phyloP scores from a whole-genome alignment of 2,329 filamentous ascomycete genomes.

The Capronia coronata region DNA sequence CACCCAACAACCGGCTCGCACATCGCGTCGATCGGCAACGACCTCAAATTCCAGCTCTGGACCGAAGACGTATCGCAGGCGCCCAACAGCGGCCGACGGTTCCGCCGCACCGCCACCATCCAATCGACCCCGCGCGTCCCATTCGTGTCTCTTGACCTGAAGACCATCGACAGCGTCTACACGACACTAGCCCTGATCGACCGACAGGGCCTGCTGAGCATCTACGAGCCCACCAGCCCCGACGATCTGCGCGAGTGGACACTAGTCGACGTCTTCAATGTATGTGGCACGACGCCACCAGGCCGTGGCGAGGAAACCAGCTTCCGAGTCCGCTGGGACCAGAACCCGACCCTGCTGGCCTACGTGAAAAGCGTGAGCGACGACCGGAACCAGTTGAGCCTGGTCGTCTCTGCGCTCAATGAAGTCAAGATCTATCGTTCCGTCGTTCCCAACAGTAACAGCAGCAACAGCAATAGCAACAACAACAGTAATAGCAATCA shows the following conservation, averaged over 20 bases:
- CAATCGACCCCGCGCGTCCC: constrained; percentile 59
- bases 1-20: constrained; percentile 83
- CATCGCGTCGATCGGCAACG: constrained; percentile 79
- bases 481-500: too few relatives aligned
- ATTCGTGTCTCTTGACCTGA: constrained; percentile 75
- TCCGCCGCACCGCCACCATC: constrained; percentile 61
- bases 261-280: constrained; percentile 66
- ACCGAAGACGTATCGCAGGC: constrained; percentile 78
- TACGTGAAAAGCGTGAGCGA: constrained; percentile 73
- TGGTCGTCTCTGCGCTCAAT: constrained; percentile 83
- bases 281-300: constrained; percentile 58
- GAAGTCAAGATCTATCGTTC: constrained; percentile 78
- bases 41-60: constrained; percentile 88
- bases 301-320: constrained; percentile 76
- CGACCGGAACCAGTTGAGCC: constrained; percentile 65
- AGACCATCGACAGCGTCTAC: constrained; percentile 70
- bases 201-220: constrained; percentile 68
- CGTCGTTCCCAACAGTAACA: constrained; percentile 44
- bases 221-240: constrained; percentile 80
- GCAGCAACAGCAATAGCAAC: too few relatives aligned
- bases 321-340: constrained; percentile 82
- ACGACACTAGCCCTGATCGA: constrained; percentile 82
- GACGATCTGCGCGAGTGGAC: constrained; percentile 73
- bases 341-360: constrained; percentile 66
- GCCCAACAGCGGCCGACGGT: constrained; percentile 67